phyloP scores from a whole-genome alignment of 1,139 yeast genomes.

The Pichia sp. region DNA sequence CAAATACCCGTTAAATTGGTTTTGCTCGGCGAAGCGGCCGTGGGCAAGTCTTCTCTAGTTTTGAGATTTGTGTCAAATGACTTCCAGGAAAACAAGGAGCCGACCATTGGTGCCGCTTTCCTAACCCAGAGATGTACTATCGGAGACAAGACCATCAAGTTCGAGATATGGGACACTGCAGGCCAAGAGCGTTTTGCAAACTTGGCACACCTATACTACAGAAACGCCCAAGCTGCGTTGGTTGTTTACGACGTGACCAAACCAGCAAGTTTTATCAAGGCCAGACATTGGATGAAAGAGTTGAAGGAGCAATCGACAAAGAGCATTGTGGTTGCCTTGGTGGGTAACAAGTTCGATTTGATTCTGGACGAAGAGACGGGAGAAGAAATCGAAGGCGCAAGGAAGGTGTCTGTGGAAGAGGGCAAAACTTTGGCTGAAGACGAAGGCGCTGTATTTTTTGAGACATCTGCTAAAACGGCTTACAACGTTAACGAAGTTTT shows the following conservation, averaged over 20 bases:
- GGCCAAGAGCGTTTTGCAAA: slow-evolving; percentile 98
- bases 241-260: slow-evolving; percentile 95
- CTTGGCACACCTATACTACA: slow-evolving; percentile 94
- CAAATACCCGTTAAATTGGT: slow-evolving; percentile 80
- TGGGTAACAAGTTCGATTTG: slow-evolving; percentile 87
- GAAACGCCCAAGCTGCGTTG: slow-evolving; percentile 97
- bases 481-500: slow-evolving; percentile 88
- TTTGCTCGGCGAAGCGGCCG: slow-evolving; percentile 94
- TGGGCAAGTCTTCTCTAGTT: slow-evolving; percentile 91
- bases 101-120: slow-evolving; percentile 97
- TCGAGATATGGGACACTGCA: slow-evolving; percentile 98
- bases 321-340: slow-evolving; percentile 86
- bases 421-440: slow-evolving; percentile 78
- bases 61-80: slow-evolving; percentile 91
- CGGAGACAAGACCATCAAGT: slow-evolving; percentile 85
- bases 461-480: slow-evolving; percentile 94
- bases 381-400: slow-evolving; percentile 40
- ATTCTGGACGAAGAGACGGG: slow-evolving; percentile 35
- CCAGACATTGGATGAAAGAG: slow-evolving; percentile 99
- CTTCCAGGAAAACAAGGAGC: slow-evolving; percentile 94
- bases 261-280: slow-evolving; percentile 95
- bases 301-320: slow-evolving; percentile 92
- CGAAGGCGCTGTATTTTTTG: slow-evolving; percentile 85
- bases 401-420: slow-evolving; percentile 86
- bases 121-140: slow-evolving; percentile 91